Evolutionary conservation across 176 grass and related monocot species (phyloP).

Genomic region (Chrysopogon serrulatus): DNA sequence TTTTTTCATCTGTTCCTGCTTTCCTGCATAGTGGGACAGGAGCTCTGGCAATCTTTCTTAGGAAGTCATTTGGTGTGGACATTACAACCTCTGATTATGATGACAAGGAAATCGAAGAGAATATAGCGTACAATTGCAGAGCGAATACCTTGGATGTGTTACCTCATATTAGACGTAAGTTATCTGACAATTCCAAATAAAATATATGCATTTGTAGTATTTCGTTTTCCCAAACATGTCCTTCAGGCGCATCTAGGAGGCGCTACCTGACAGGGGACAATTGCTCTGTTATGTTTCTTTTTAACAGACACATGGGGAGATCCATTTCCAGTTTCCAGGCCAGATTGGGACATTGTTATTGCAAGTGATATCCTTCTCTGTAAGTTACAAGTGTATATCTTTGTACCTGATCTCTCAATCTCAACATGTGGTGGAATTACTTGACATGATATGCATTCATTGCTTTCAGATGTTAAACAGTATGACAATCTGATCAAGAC

Average conservation of each 20-base stretch:
- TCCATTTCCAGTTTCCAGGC: conserved; percentile 51
- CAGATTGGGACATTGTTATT: conserved; percentile 82
- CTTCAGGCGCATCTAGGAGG: neutral
- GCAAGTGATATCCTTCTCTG: conserved; percentile 96
- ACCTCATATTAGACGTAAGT: conserved; percentile 77
- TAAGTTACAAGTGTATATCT: conserved; percentile 22
- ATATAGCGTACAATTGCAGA: conserved; percentile 81
- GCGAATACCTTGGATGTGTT: conserved; percentile 52
- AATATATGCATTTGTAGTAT: neutral
- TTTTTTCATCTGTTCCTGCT: neutral
- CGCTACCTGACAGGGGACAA: neutral
- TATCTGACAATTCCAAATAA: neutral
- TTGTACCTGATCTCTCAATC: neutral
- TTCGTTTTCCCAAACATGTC: neutral
- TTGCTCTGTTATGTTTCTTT: neutral
- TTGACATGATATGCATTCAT: neutral
- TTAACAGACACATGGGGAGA: conserved; percentile 82
- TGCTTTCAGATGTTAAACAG: conserved; percentile 77
- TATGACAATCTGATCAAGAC: conserved; percentile 73
- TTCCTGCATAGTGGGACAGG: conserved; percentile 64
- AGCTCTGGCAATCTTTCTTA: conserved; percentile 79
- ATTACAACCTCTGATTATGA: conserved; percentile 91
- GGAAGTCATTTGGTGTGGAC: conserved; percentile 58
- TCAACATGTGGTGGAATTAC: neutral
- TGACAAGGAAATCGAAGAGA: conserved; percentile 83